These are phyloP conservation scores for Penicillium verrucosum DNA, from an alignment of 2,329 filamentous ascomycete species.

Conservation along the genomic window DNA sequence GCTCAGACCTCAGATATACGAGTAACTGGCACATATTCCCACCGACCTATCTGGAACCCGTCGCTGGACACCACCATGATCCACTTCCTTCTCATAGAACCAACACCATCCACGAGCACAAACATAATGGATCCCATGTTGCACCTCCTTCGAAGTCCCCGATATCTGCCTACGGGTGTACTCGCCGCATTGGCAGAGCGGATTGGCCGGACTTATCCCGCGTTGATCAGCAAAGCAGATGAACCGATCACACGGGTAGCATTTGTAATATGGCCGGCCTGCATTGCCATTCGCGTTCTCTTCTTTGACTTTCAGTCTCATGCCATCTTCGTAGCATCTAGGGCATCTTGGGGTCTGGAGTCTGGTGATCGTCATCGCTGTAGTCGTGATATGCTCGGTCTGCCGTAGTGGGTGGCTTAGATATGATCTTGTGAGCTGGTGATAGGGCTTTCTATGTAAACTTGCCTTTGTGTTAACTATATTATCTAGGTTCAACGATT, in stretches of 20 bases:
- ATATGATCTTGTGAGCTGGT: not conserved
- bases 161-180: constrained; percentile 6
- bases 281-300: not conserved
- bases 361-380: not conserved
- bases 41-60: not conserved
- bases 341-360: not conserved
- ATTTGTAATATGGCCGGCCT: constrained; percentile 1
- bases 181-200: constrained; percentile 2
- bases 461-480: not conserved
- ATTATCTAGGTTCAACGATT: not conserved
- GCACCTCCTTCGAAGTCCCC: not conserved
- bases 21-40: not conserved
- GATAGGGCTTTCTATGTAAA: not conserved
- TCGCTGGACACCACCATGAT: not conserved
- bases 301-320: not conserved
- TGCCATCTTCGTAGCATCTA: not conserved
- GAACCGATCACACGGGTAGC: constrained; percentile 1
- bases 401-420: not conserved
- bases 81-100: not conserved
- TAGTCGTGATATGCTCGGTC: not conserved
- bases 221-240: constrained; percentile 6
- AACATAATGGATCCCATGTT: constrained; percentile 8
- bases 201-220: constrained; percentile 5
- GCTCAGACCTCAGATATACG: not conserved
- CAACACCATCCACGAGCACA: constrained; percentile 2